Evolutionary conservation across 257 asterid genomes (phyloP).

Genomic region (Primulina huaijiensis): DNA sequence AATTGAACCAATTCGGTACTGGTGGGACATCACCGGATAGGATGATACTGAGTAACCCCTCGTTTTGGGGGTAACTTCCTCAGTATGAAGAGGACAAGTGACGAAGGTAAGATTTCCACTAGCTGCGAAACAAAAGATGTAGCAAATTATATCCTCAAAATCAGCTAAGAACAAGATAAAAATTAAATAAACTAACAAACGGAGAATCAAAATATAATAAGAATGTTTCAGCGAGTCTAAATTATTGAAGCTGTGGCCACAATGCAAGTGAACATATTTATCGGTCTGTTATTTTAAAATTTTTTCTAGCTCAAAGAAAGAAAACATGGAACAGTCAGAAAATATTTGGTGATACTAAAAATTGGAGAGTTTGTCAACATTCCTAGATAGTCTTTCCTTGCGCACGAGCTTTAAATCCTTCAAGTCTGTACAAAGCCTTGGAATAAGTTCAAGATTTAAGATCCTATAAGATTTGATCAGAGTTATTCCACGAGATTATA

Average conservation of each 20-base stretch:
- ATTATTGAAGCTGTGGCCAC: background rate
- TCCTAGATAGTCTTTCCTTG: background rate
- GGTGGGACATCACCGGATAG: constrained; percentile 53
- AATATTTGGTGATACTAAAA: too few relatives aligned
- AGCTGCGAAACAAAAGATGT: constrained; percentile 43
- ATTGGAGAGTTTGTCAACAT: background rate
- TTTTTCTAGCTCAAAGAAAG: background rate
- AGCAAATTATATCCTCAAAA: background rate
- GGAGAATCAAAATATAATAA: background rate
- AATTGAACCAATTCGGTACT: background rate
- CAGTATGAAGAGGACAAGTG: constrained; percentile 91
- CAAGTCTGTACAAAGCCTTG: too few relatives aligned
- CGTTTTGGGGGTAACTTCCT: constrained; percentile 95
- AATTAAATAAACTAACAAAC: background rate
- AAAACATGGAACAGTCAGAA: background rate
- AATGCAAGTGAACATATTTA: background rate
- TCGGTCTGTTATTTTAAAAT: background rate
- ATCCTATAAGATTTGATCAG: background rate
- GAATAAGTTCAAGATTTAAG: too few relatives aligned
- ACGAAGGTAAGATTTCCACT: constrained; percentile 84
- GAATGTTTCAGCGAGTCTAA: background rate
- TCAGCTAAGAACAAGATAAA: background rate
- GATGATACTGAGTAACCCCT: constrained; percentile 86
- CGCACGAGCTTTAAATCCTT: too few relatives aligned
- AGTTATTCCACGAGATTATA: background rate